phyloP scores from a whole-genome alignment of 257 asterid genomes.

The Agastache rugosa region DNA sequence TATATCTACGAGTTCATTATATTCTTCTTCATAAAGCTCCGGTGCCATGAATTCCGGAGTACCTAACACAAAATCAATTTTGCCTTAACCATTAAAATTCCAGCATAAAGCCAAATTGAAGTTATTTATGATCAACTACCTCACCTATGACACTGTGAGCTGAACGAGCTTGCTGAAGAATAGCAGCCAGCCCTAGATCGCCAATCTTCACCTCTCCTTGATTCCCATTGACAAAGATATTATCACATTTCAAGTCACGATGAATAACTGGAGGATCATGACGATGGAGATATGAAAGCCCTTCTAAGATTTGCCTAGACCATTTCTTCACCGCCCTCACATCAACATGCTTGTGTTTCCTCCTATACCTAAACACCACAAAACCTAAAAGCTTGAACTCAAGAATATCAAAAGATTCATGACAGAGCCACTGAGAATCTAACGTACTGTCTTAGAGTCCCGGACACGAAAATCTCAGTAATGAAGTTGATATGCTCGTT shows the following conservation, averaged over 20 bases:
- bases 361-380: conserved; percentile 65
- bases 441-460: conserved; percentile 86
- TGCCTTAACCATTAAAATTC: conserved; percentile 6
- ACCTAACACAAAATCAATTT: conserved; percentile 40
- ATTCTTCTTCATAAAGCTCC: conserved; percentile 64
- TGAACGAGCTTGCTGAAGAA: conserved; percentile 71
- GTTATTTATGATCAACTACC: conserved; percentile 13
- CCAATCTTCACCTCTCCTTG: conserved; percentile 65
- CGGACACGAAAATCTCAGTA: conserved; percentile 65
- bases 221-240: conserved; percentile 59
- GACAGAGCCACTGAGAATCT: background rate
- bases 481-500: conserved; percentile 88
- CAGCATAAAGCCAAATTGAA: background rate
- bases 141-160: conserved; percentile 72
- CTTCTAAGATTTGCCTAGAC: conserved; percentile 92
- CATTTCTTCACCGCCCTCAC: conserved; percentile 92
- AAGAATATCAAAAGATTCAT: background rate
- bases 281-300: conserved; percentile 84
- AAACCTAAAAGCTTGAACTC: conserved; percentile 18
- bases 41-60: conserved; percentile 76
- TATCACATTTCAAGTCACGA: conserved; percentile 93
- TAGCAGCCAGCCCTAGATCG: conserved; percentile 61
- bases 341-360: conserved; percentile 88
- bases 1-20: conserved; percentile 61
- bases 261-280: conserved; percentile 95